phyloP scores from a whole-genome alignment of 2,329 filamentous ascomycete genomes.

The Ampelomyces quisqualis region DNA sequence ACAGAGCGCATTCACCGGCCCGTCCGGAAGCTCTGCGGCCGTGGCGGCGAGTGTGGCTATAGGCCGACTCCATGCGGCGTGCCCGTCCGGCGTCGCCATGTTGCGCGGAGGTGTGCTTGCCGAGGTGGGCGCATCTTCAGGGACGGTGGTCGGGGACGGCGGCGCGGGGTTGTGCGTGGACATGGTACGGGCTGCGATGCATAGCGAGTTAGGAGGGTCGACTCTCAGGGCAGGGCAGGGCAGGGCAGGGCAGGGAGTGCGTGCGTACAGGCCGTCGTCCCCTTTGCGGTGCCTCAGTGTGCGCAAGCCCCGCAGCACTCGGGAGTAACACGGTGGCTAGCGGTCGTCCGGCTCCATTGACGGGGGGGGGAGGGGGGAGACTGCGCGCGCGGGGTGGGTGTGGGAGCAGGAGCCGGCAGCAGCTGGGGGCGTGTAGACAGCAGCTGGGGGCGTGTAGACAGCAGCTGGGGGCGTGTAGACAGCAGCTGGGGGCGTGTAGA shows the following conservation, averaged over 20 bases:
- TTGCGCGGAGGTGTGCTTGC: slow-evolving; percentile 15
- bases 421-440: too few species aligned
- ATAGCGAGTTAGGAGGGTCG: too few species aligned
- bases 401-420: slow-evolving; percentile 3
- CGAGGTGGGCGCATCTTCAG: slow-evolving; percentile 38
- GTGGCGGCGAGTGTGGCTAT: slow-evolving; percentile 43
- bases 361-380: slow-evolving; percentile 15
- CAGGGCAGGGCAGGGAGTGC: slow-evolving; percentile 1
- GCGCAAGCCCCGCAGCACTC: slow-evolving; percentile 48
- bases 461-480: too few species aligned
- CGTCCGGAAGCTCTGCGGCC: slow-evolving; percentile 53
- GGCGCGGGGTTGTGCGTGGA: slow-evolving; percentile 38
- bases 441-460: too few species aligned
- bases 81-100: slow-evolving; percentile 18
- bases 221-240: too few species aligned
- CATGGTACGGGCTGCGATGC: slow-evolving; percentile 38
- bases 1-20: slow-evolving; percentile 74
- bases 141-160: slow-evolving; percentile 39
- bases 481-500: too few species aligned
- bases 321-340: slow-evolving; percentile 45
- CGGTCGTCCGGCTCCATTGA: slow-evolving; percentile 47
- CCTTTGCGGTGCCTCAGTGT: slow-evolving; percentile 43
- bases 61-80: slow-evolving; percentile 23
- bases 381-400: neutral
- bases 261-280: slow-evolving; percentile 44